Base-by-base conservation (phyloP, 2,329 filamentous ascomycete genomes). In the Orbilia javanica region DNA sequence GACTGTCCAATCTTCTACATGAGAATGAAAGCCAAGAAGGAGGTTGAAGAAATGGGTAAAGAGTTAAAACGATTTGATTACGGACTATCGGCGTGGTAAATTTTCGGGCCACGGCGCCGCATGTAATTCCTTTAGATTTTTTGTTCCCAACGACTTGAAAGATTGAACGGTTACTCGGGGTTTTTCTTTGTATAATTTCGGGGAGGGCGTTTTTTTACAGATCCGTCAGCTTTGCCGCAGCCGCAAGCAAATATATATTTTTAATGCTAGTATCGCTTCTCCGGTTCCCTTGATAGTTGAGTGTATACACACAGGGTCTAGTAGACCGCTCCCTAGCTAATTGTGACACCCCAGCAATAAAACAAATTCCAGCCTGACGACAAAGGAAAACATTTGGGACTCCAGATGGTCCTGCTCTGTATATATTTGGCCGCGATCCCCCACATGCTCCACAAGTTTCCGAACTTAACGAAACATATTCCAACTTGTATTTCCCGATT, bases 1-100 rank as follows among this genome's bases (percentile, higher is more conserved):
- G 96, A 99, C 86, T 99, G 96, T 83, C 96, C 96, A 0, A 99
- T 99, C 82, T 99, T 99, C 85, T 99, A 99, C 84, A 99, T 99
- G 96, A 90, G 96, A 3, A 99, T 99, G 96, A 99, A 99, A 88
- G 95, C 95, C 34, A 97, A 97, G 88, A 99, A 99, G 87, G 96
- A 99, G 84, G 90, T 98, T 44, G 95, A 98, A 84, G 96, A 99
- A 85, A 91, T 91, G 1, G 93, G 94, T 72, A 96, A 93, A 86
- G 96, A 99, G 84, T 85, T 99, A 82, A 89, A 89, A 81, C 87
- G 96, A 81, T 99, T 99, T 85, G 96, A 99, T 85, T 89, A 90
- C 80, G 94, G 97, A 84, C 89, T 90, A 82, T 91, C 92, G 71
- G 89, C 93, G 29, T 90, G 89, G 89, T 90, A 80, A 83, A 79